phyloP scores from a whole-genome alignment of 1,284 basidiomycete species.

The Sanghuangporus sanghuang region DNA sequence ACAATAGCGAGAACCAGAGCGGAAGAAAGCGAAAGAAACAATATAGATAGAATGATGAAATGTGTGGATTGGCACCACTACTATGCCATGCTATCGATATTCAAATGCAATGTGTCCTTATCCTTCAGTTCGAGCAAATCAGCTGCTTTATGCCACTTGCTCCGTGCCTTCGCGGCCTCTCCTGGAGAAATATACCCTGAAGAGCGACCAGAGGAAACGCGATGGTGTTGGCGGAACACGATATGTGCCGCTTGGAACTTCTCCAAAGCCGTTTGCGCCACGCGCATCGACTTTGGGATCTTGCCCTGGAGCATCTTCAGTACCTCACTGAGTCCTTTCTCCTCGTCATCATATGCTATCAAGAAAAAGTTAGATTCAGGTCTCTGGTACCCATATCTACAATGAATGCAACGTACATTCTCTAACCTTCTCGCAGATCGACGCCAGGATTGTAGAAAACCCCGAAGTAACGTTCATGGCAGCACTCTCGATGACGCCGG shows the following conservation, averaged over 20 bases:
- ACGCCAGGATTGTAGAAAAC: background rate
- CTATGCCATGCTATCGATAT: background rate
- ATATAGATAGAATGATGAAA: background rate
- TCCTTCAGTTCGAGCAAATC: background rate
- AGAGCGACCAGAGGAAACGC: background rate
- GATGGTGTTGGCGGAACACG: background rate
- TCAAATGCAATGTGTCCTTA: background rate
- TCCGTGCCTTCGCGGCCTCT: constrained; percentile 8
- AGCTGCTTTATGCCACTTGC: constrained; percentile 1
- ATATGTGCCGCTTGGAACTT: constrained; percentile 5
- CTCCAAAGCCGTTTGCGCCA: constrained; percentile 1
- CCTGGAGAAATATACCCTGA: background rate
- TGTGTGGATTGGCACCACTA: background rate
- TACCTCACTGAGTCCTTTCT: background rate
- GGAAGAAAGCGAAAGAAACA: background rate
- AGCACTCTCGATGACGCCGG: background rate
- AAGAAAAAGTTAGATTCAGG: background rate
- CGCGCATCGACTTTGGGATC: background rate
- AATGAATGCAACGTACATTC: background rate
- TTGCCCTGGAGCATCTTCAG: constrained; percentile 1
- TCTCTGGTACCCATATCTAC: too few relatives aligned
- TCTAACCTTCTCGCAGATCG: constrained; percentile 8
- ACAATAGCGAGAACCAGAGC: background rate
- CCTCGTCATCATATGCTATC: constrained; percentile 5
- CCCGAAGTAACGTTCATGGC: background rate